Evolutionary conservation across 495 filamentous ascomycete genomes (phyloP).

Genomic region (Penicillium herquei): DNA sequence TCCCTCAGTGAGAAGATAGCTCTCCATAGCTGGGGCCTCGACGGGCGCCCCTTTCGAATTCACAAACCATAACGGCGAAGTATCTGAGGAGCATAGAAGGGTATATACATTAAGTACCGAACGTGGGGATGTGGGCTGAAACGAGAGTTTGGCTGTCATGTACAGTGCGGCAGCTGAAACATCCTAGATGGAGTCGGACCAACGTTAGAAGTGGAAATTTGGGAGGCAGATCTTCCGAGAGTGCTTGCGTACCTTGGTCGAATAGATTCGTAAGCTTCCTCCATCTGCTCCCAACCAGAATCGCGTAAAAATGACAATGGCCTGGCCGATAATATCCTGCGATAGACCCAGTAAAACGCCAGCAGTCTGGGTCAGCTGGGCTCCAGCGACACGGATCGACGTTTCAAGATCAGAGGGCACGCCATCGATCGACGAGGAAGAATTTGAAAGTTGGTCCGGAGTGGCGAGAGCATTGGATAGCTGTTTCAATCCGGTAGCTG

Average conservation of each 20-base stretch:
- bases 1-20: constrained; percentile 73
- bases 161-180: constrained; percentile 80
- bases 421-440: constrained; percentile 64
- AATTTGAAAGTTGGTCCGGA: constrained; percentile 70
- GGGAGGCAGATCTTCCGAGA: neutral
- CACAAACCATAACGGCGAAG: constrained; percentile 58
- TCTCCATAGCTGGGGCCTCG: constrained; percentile 47
- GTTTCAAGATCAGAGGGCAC: constrained; percentile 77
- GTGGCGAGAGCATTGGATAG: constrained; percentile 88
- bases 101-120: constrained; percentile 80
- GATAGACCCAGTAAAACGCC: constrained; percentile 82
- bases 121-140: constrained; percentile 70
- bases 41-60: constrained; percentile 29
- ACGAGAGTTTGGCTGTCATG: constrained; percentile 80
- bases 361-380: constrained; percentile 81
- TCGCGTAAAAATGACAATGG: constrained; percentile 82
- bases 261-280: constrained; percentile 58
- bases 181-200: constrained; percentile 48
- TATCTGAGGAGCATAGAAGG: constrained; percentile 66
- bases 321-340: constrained; percentile 85
- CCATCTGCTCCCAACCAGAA: constrained; percentile 76
- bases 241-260: constrained; percentile 45
- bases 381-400: constrained; percentile 52
- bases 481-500: constrained; percentile 42
- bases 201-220: neutral